Conservation (phyloP, 768 basidiomycete species). For the Boletus edulis region DNA sequence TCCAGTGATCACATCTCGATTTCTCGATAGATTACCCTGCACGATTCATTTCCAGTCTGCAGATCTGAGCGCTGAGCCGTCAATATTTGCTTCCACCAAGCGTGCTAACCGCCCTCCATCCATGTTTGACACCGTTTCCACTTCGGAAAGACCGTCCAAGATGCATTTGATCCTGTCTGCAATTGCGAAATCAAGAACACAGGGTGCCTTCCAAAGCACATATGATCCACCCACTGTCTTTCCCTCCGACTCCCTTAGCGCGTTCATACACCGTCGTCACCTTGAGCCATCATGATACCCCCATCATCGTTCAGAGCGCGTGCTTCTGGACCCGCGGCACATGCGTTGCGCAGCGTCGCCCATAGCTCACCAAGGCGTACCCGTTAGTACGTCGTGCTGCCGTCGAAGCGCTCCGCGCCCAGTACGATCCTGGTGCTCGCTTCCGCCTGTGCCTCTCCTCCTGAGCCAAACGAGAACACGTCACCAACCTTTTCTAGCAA, state of each 20-base stretch:
- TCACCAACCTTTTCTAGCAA: too few species aligned
- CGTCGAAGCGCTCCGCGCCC: constrained; percentile 21
- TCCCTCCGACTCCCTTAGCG: too few species aligned
- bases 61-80: too few species aligned
- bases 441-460: too few species aligned
- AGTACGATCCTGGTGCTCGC: not conserved
- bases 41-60: too few species aligned
- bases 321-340: constrained; percentile 23
- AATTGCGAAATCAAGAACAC: constrained; percentile 18
- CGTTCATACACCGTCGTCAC: constrained; percentile 11
- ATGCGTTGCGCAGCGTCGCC: constrained; percentile 18
- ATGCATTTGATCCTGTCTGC: constrained; percentile 18
- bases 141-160: constrained; percentile 10
- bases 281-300: not conserved
- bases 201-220: constrained; percentile 4
- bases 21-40: too few species aligned
- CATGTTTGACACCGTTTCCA: constrained; percentile 1
- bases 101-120: constrained; percentile 11
- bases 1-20: too few species aligned
- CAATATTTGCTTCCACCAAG: constrained; percentile 11
- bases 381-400: constrained; percentile 42
- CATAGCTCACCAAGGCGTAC: constrained; percentile 26
- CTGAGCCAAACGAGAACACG: too few species aligned
- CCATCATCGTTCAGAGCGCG: constrained; percentile 23
- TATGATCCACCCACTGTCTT: too few species aligned